phyloP scores from a whole-genome alignment of 164 flowering plant genomes.

The Litsea cubeba region DNA sequence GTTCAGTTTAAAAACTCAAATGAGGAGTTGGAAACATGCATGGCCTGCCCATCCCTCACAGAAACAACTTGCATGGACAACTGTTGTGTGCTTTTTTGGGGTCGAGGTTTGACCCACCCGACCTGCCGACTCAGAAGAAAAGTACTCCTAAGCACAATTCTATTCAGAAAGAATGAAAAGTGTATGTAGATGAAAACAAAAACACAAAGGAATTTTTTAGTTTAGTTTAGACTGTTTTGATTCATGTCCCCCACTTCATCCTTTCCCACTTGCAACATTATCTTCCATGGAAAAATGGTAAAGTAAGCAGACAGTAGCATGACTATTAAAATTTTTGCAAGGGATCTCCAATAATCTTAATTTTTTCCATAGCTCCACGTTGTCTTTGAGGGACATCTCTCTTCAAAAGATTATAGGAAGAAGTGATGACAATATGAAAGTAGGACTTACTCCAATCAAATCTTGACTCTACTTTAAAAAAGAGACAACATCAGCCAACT shows the following conservation, averaged over 20 bases:
- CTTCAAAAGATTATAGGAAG: no score
- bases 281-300: not conserved
- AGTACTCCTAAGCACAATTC: not conserved
- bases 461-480: no score
- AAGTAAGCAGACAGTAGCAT: no score
- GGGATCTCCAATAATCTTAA: no score
- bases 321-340: no score
- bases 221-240: no score
- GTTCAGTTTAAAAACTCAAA: not conserved
- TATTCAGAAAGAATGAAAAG: not conserved
- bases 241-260: not conserved
- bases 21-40: not conserved
- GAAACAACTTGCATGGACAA: slow-evolving; percentile 8
- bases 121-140: slow-evolving; percentile 8
- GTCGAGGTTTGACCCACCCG: not conserved
- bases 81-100: not conserved
- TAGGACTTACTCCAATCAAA: no score
- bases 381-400: no score
- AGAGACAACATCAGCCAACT: no score
- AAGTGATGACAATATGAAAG: no score
- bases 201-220: not conserved
- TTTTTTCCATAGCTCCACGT: no score
- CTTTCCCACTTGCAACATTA: not conserved
- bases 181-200: no score
- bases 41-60: not conserved